Conservation (phyloP, 1,139 yeast genomes). For the Geotrichum histeridarum region DNA sequence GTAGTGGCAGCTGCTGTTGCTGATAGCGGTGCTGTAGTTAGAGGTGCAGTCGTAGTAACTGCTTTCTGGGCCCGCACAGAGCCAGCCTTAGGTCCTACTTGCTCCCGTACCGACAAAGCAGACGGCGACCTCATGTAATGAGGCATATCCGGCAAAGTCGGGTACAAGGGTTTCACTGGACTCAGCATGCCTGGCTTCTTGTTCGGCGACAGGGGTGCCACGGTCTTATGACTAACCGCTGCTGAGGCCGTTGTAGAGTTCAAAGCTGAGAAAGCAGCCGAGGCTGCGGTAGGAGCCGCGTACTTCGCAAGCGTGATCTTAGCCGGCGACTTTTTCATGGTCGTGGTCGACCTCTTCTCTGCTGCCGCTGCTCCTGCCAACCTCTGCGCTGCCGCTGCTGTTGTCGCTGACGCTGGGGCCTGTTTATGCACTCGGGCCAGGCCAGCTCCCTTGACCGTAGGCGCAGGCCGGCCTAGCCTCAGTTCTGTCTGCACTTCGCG, state of each 20-base stretch:
- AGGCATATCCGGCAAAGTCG: neutral
- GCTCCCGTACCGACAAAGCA: neutral
- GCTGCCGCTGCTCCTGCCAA: constrained; percentile 1
- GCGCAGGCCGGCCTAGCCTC: constrained; percentile 1
- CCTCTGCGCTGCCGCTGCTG: neutral
- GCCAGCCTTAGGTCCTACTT: too few species aligned
- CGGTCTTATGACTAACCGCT: neutral
- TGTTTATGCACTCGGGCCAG: neutral
- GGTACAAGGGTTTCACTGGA: constrained; percentile 3
- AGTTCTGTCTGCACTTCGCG: constrained; percentile 29
- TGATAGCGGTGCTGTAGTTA: neutral
- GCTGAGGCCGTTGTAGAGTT: neutral
- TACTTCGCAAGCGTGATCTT: neutral
- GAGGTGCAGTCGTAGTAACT: neutral
- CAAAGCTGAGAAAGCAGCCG: neutral
- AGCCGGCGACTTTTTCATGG: neutral
- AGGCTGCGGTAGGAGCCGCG: neutral
- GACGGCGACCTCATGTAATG: neutral
- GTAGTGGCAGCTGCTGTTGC: neutral
- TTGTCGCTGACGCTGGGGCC: neutral
- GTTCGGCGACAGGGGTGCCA: neutral
- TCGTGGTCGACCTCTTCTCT: neutral
- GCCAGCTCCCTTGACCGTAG: neutral
- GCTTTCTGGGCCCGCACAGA: too few species aligned
- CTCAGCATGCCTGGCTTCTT: neutral